Evolutionary conservation across 768 basidiomycete species (phyloP), one percentile per base, ranked within the genome.

Genomic region (Boletales sp.): DNA sequence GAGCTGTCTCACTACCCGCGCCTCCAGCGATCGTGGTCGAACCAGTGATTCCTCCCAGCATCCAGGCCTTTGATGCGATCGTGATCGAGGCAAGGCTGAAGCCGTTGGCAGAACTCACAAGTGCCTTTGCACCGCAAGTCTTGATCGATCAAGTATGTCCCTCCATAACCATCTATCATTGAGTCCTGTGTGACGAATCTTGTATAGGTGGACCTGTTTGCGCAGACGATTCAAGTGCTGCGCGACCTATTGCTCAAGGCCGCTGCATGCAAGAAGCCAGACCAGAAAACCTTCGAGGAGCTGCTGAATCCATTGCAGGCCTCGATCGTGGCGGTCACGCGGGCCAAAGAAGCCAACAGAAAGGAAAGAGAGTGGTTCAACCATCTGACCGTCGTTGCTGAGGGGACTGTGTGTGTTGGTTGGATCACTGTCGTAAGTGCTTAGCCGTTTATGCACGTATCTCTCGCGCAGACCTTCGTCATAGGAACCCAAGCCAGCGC

Each of bases 341-440:
- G 85, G 39, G 74, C 86, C 54, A 93, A 93, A 71, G 93, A 95
- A 53, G 81, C 83, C 32, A 84, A 85, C 53, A 72, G 89, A 54
- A 82, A 84, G 64, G 86, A 88, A 47, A 77, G 87, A 48, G 87
- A 92, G 40, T 94, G 88, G 84, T 82, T 80, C 58, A 83, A 80
- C 38, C 91, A 94, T 63, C 73, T 97, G 21, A 83, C 81, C 29
- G 80, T 84, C 21, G 74, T 97, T n/a, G 81, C 85, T 3, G 94
- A 94, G 61, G 91, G 89, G 17, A 84, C 82, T 1, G 78, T 87
- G 5, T 82, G 77, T 17, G 82, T 91, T 53, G 94, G 86, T 19
- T 99, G 97, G 97, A 83, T 98, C 38, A 78, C 84, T 30, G 74
- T 82, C 44, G 94, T 94, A 59, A 67, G 90, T 74, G 12, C 37